Conservation (phyloP, 208 protist species). For the Borovskyia barvae region DNA sequence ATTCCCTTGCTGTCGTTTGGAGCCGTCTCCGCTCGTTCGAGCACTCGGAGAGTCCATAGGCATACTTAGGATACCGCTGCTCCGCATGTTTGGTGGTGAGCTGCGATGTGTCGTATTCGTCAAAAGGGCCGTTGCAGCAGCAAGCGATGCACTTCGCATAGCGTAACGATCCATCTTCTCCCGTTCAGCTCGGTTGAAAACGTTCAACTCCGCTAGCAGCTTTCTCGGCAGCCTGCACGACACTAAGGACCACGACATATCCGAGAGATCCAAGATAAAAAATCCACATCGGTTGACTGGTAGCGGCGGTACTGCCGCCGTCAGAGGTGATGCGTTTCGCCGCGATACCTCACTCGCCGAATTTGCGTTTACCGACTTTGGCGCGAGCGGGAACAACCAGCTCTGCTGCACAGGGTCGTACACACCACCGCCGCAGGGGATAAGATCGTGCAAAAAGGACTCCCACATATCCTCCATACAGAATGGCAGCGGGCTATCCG, state of each 20-base stretch:
- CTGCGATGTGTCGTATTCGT: neutral
- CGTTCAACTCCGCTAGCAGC: slow-evolving; percentile 31
- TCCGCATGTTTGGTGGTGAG: neutral
- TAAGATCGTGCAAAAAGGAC: slow-evolving; percentile 48
- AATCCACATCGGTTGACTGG: slow-evolving; percentile 51
- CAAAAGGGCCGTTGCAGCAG: neutral
- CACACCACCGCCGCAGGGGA: slow-evolving; percentile 56
- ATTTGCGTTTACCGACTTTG: neutral
- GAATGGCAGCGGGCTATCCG: slow-evolving; percentile 81
- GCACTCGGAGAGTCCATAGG: neutral
- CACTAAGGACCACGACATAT: slow-evolving; percentile 81
- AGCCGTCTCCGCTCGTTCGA: neutral
- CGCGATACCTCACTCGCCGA: neutral
- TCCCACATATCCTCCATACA: slow-evolving; percentile 69
- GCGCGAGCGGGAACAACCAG: slow-evolving; percentile 76
- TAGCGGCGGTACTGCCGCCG: neutral
- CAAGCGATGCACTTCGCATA: neutral
- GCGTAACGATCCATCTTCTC: slow-evolving; percentile 14
- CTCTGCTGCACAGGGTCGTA: slow-evolving; percentile 56
- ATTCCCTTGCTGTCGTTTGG: too few relatives aligned
- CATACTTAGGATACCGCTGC: slow-evolving; percentile 8
- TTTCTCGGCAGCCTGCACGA: slow-evolving; percentile 52
- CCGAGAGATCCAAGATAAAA: slow-evolving; percentile 55
- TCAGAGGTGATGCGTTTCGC: neutral
- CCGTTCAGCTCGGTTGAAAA: slow-evolving; percentile 19